phyloP scores from a whole-genome alignment of 1,284 basidiomycete species.

The Irpex lacteus region DNA sequence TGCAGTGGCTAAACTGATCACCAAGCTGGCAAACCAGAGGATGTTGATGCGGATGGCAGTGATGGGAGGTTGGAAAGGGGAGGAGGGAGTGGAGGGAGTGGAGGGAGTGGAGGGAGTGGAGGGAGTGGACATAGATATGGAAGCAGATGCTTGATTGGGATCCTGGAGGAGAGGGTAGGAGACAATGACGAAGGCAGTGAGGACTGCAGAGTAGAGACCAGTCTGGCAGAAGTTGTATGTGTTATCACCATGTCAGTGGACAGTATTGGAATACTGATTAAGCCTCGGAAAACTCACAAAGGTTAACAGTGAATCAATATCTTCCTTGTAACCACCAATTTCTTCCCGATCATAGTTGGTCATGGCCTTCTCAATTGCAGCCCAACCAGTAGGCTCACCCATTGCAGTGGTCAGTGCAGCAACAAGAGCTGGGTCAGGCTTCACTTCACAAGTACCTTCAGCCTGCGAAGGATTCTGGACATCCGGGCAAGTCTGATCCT shows the following conservation, averaged over 20 bases:
- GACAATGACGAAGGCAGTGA: constrained; percentile 15
- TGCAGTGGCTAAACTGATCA: constrained; percentile 15
- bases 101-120: neutral
- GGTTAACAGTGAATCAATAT: neutral
- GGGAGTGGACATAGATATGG: neutral
- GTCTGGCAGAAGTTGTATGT: too few species aligned
- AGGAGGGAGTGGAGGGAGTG: neutral
- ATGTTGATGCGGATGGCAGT: constrained; percentile 6
- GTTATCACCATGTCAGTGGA: constrained; percentile 6
- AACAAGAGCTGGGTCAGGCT: neutral
- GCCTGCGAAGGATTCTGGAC: neutral
- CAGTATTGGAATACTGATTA: neutral
- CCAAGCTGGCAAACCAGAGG: constrained; percentile 15
- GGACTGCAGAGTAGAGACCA: constrained; percentile 17
- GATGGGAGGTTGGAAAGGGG: neutral
- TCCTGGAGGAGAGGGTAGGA: constrained; percentile 10
- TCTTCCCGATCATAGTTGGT: neutral
- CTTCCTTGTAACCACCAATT: neutral
- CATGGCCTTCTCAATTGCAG: neutral
- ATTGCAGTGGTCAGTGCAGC: neutral
- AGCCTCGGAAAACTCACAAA: too few species aligned
- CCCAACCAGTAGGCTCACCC: neutral
- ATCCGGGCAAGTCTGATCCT: neutral
- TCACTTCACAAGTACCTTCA: neutral
- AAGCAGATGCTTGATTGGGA: neutral